phyloP scores from a whole-genome alignment of 2,329 filamentous ascomycete genomes.

The Penicillium sclerotigenum region DNA sequence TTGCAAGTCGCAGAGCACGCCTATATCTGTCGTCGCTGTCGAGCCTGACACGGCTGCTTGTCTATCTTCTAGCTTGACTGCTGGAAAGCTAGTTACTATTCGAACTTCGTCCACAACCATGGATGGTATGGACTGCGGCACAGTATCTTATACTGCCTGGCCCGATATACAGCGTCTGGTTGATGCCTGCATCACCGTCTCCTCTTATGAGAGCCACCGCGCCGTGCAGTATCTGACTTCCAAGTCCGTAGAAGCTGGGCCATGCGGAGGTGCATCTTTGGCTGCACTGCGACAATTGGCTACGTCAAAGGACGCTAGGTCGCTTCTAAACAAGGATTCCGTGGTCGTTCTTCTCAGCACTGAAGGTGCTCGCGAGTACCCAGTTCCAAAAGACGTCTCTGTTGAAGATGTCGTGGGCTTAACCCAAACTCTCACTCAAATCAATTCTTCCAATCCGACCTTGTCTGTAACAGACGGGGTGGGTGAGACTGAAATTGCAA shows the following conservation, averaged over 20 bases:
- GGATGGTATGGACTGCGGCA: slow-evolving; percentile 71
- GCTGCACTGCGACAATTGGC: slow-evolving; percentile 54
- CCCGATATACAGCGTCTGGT: slow-evolving; percentile 56
- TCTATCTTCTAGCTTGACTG: slow-evolving; percentile 48
- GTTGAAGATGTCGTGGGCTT: slow-evolving; percentile 44
- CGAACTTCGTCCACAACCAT: slow-evolving; percentile 64
- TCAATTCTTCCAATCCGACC: slow-evolving; percentile 51
- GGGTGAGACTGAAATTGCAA: slow-evolving; percentile 48
- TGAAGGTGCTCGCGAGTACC: slow-evolving; percentile 59
- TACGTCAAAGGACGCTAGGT: slow-evolving; percentile 24
- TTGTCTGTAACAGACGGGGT: slow-evolving; percentile 43
- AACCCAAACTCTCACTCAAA: slow-evolving; percentile 47
- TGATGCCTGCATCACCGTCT: slow-evolving; percentile 59
- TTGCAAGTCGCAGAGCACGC: slow-evolving; percentile 51
- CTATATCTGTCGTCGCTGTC: slow-evolving; percentile 58
- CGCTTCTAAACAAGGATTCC: slow-evolving; percentile 45
- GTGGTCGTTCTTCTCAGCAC: slow-evolving; percentile 66
- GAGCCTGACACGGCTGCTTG: slow-evolving; percentile 65
- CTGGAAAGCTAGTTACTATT: slow-evolving; percentile 50
- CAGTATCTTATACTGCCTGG: slow-evolving; percentile 65
- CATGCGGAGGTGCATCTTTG: slow-evolving; percentile 60
- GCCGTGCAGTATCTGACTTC: slow-evolving; percentile 55
- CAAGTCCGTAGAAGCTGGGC: slow-evolving; percentile 53
- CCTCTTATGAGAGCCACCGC: slow-evolving; percentile 60
- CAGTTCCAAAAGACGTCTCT: slow-evolving; percentile 42